Conservation (phyloP, 345 rosid genomes). For the Abelmoschus esculentus region DNA sequence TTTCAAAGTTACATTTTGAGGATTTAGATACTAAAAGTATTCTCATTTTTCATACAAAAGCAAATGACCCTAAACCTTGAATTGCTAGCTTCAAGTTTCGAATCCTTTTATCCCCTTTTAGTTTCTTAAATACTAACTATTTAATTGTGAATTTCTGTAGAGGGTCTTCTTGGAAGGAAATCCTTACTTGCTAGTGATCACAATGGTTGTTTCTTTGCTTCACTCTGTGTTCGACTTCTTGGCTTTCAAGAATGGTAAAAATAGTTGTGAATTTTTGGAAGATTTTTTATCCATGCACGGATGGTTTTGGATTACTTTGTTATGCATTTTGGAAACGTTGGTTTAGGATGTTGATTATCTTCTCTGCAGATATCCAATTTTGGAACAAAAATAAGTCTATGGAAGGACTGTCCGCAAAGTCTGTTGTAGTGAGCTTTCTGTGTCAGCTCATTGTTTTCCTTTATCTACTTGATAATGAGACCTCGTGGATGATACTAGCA, state of each 20-base stretch:
- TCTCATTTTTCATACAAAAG: too few relatives aligned
- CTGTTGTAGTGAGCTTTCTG: slow-evolving; percentile 84
- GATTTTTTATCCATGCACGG: too few relatives aligned
- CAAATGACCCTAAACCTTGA: too few relatives aligned
- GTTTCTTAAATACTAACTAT: slow-evolving; percentile 13
- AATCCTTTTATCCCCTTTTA: not conserved
- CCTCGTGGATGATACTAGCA: slow-evolving; percentile 99
- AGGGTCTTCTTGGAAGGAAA: slow-evolving; percentile 98
- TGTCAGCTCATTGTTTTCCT: slow-evolving; percentile 92
- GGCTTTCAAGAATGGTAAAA: slow-evolving; percentile 62
- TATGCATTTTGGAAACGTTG: not conserved
- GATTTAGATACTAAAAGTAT: too few relatives aligned
- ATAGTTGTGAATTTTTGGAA: not conserved
- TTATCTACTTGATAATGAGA: slow-evolving; percentile 92
- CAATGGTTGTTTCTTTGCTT: slow-evolving; percentile 84
- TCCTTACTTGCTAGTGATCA: slow-evolving; percentile 80
- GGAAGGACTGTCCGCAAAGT: slow-evolving; percentile 98
- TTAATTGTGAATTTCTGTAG: slow-evolving; percentile 28
- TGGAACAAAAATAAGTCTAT: slow-evolving; percentile 99
- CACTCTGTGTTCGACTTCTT: slow-evolving; percentile 45
- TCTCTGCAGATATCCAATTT: slow-evolving; percentile 83
- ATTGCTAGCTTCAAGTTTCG: too few relatives aligned
- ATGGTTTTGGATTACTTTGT: too few relatives aligned
- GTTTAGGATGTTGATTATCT: slow-evolving; percentile 7
- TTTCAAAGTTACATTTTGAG: too few relatives aligned